These are phyloP conservation scores for Rhodomyrtus psidioides DNA, from an alignment of 441 rosid genomes.

Conservation along the genomic window DNA sequence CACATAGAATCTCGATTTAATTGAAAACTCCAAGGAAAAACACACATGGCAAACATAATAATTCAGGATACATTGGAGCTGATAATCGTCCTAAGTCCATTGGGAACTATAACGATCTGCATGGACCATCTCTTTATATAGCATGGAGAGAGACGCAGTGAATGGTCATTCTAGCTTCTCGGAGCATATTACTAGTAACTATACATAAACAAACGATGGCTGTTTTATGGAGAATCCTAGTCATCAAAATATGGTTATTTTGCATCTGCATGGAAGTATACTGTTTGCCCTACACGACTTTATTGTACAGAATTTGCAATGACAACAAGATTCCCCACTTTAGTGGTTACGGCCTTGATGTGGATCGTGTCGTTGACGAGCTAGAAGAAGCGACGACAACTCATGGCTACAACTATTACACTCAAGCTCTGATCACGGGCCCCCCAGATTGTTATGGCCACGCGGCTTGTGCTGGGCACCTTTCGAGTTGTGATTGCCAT, in stretches of 20 bases:
- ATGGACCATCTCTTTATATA: neutral
- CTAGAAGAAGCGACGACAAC: too few species aligned
- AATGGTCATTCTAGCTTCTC: neutral
- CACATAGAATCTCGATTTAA: neutral
- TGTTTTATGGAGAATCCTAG: neutral
- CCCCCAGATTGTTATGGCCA: neutral
- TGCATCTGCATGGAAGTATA: neutral
- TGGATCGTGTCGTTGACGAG: neutral
- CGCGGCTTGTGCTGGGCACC: neutral
- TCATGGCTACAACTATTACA: neutral
- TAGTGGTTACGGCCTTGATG: neutral
- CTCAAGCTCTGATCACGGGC: neutral
- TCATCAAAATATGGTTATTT: neutral
- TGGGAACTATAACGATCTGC: neutral
- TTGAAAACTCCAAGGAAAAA: neutral
- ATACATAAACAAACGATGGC: neutral
- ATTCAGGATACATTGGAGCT: neutral
- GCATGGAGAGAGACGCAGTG: neutral
- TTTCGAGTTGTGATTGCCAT: neutral
- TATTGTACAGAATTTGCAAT: neutral
- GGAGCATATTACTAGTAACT: neutral
- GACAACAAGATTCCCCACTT: neutral
- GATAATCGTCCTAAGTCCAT: neutral
- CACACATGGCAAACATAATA: neutral
- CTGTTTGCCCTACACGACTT: neutral